A percentile compares a stretch with the other conserved stretches of the same genome.
These are phyloP conservation scores for Penicillium verhagenii DNA, from an alignment of 495 filamentous ascomycete genomes.

Conservation along the genomic window DNA sequence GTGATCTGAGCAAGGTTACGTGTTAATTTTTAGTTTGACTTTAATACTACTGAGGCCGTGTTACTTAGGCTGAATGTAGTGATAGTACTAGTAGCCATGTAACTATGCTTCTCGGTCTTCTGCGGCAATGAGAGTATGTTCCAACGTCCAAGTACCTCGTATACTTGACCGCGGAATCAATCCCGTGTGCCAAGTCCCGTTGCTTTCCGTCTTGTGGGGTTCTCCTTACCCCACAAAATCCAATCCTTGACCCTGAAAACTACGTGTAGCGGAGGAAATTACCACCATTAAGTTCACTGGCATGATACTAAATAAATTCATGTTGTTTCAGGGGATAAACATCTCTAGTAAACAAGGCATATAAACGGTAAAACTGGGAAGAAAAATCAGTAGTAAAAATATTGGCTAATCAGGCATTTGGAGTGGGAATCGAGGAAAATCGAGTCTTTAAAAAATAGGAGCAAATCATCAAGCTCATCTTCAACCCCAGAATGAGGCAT, in stretches of 20 bases:
- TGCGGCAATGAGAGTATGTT: not conserved
- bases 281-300: not conserved
- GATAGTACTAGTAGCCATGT: too few relatives aligned
- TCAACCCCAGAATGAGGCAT: not conserved
- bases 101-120: not conserved
- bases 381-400: not conserved
- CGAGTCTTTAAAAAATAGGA: not conserved
- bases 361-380: not conserved
- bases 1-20: too few relatives aligned
- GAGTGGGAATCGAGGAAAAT: not conserved
- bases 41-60: too few relatives aligned
- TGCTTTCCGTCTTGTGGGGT: not conserved
- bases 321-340: not conserved
- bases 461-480: not conserved
- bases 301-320: not conserved
- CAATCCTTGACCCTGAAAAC: not conserved
- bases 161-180: not conserved
- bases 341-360: not conserved
- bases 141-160: too few relatives aligned
- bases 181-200: conserved; percentile 1
- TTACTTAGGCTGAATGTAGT: not conserved
- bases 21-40: too few relatives aligned
- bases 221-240: not conserved
- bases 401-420: not conserved
- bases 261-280: not conserved